Percentiles rank a stretch among this genome's conserved stretches.
These are phyloP conservation scores for Clonostachys chloroleuca DNA, from an alignment of 2,329 filamentous ascomycete genomes.

Conservation along the genomic window DNA sequence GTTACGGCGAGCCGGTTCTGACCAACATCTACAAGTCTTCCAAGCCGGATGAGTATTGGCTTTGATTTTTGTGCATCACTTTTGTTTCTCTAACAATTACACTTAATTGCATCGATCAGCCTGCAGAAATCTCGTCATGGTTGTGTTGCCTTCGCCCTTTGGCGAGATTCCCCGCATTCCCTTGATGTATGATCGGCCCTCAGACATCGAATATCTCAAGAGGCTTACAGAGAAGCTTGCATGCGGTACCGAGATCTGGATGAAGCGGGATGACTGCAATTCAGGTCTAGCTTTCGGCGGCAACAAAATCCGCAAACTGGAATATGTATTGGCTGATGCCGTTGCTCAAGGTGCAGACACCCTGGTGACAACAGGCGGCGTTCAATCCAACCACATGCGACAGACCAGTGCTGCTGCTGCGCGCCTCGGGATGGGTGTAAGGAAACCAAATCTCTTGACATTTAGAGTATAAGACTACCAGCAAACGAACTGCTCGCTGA, in stretches of 20 bases:
- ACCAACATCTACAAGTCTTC: no score
- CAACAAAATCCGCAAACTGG: constrained; percentile 29
- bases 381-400: constrained; percentile 27
- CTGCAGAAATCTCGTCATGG: no score
- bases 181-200: constrained; percentile 3
- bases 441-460: no score
- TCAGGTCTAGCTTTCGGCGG: constrained; percentile 25
- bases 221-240: constrained; percentile 1
- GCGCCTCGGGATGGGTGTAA: constrained; percentile 13
- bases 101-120: no score
- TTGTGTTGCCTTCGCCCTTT: constrained; percentile 1
- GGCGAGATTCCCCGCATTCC: constrained; percentile 4
- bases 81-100: no score
- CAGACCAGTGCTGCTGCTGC: constrained; percentile 23
- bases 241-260: constrained; percentile 1
- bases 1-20: no score
- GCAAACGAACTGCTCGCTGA: background rate
- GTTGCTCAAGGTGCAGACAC: constrained; percentile 15
- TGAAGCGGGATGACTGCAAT: constrained; percentile 12
- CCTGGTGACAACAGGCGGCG: constrained; percentile 24
- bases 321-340: constrained; percentile 26
- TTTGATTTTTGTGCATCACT: no score
- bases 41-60: no score
- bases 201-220: constrained; percentile 4
- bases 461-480: constrained; percentile 3